Evolutionary conservation across 305 asterid species (phyloP), one percentile per base, ranked within the genome.

Genomic region (Salvia sclarea): DNA sequence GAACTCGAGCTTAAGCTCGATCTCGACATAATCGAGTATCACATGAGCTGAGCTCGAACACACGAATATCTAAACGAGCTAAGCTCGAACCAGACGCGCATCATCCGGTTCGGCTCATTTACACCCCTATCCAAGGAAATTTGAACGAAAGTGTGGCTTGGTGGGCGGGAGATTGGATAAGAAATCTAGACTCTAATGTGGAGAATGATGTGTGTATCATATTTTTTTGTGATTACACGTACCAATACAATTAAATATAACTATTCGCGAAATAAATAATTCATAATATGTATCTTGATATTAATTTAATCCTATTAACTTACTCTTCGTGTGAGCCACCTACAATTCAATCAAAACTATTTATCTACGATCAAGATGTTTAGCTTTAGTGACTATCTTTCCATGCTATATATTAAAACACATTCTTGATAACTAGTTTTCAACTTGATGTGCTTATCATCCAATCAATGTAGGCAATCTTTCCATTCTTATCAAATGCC

Each of bases 321-420:
- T 60, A 37, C 76, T 56, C 66, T 74, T 80, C 66, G 72, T 78
- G 82, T 80, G 85, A 68, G 58, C 73, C 30, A 78, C 80, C 85
- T 69, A 77, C 16, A 77, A 60, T 18, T 4, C 6, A 44, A 71
- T 76, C 38, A 68, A 67, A 30, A 31, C 14, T 18, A 10, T 24
- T n/a, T 6, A 43, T 25, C 63, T 40, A 28, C 47, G 4, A 48
- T 16, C 62, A 70, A 70, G 63, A 70, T 59, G 57, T 52, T 35
- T 66, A 76, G 74, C 20, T 65, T 35, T 68, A 35, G 30, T 61
- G 66, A 49, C 76, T 68, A 75, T 80, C 90, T 82, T 85, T 81
- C 59, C 81, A 61, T 85, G 83, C 71, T 49, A 68, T 28, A 61
- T 56, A 60, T 65, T 66, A 57, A 57, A 75, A 77, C 71, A 58